Base-by-base conservation (phyloP, 2,329 filamentous ascomycete species). In the Fusarium bulbicola region DNA sequence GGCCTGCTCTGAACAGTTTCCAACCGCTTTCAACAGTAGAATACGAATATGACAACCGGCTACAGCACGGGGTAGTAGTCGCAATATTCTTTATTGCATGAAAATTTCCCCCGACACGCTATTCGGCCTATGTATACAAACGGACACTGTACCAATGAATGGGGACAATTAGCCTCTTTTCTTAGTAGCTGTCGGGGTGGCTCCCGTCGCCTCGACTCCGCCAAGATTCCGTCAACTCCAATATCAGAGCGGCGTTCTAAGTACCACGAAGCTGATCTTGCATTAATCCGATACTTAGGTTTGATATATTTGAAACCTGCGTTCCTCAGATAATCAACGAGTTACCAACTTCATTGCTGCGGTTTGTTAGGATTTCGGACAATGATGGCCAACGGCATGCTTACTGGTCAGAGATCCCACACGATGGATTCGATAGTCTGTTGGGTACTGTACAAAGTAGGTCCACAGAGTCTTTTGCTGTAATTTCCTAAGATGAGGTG, bases 401-500 rank as follows among this genome's bases (percentile, higher is more conserved):
- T 54, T 28, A 15, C 36, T 28, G 20, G 15, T 30, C 28, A 21
- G 59, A 52, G 26, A 49, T 43, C 30, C 52, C 47, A 50, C 63
- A 45, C 28, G 63, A 69, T 66, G 56, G 57, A 56, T 69, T 74
- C 71, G 63, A 68, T 76, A 64, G 59, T 68, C 49, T 66, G 59
- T 69, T 53, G 53, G 53, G 47, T 54, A 39, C 32, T 37, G 49
- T 50, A 66, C 72, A 43, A 28, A 14, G n/a, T 26, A 71, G 70
- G 58, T 73, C 76, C 76, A 77, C 59, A 66, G 54, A 72, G 45
- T 57, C 24, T 70, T n/a, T 50, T 58, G 62, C 50, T 56, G 74
- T 57, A 78, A 78, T 78, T 78, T 78, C 76, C 72, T 76, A 76
- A 78, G 76, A 78, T 78, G 76, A 78, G 72, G 47, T 66, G 64